phyloP scores from a whole-genome alignment of 2,329 filamentous ascomycete species.

The Stagonosporopsis tanaceti region DNA sequence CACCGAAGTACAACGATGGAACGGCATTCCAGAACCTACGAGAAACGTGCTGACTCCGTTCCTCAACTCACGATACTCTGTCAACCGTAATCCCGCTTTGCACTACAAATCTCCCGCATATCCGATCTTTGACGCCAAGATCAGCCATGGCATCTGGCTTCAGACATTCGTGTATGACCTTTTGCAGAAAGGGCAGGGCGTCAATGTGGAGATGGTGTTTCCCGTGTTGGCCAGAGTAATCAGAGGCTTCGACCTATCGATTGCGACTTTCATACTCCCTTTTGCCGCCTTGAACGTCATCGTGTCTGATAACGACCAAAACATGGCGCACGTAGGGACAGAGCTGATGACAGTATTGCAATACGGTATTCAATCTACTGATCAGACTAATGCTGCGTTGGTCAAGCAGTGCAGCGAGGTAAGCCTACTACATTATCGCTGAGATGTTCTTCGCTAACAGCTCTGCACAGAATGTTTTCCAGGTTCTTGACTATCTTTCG shows the following conservation, averaged over 20 bases:
- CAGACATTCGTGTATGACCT: constrained; percentile 82
- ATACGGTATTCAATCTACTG: constrained; percentile 62
- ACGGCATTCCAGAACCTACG: constrained; percentile 76
- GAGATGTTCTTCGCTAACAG: constrained; percentile 21
- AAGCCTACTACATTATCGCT: constrained; percentile 39
- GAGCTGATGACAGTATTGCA: constrained; percentile 81
- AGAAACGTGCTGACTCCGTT: constrained; percentile 89
- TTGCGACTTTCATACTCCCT: constrained; percentile 87
- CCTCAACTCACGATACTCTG: constrained; percentile 79
- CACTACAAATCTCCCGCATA: constrained; percentile 59
- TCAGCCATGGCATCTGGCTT: constrained; percentile 82
- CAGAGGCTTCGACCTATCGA: constrained; percentile 82
- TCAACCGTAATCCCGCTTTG: constrained; percentile 57
- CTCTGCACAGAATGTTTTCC: constrained; percentile 79
- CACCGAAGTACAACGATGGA: constrained; percentile 76
- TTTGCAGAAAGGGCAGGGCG: constrained; percentile 76
- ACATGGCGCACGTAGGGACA: constrained; percentile 70
- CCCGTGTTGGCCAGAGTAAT: constrained; percentile 83
- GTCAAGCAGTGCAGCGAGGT: constrained; percentile 89
- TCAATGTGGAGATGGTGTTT: constrained; percentile 80
- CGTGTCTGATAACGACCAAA: constrained; percentile 71
- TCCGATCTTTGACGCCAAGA: constrained; percentile 76
- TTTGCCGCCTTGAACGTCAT: constrained; percentile 86
- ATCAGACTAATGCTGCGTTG: constrained; percentile 72
- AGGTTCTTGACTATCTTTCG: constrained; percentile 88